phyloP scores from a whole-genome alignment of 148 eudicot genomes.

The Beta vulgaris region DNA sequence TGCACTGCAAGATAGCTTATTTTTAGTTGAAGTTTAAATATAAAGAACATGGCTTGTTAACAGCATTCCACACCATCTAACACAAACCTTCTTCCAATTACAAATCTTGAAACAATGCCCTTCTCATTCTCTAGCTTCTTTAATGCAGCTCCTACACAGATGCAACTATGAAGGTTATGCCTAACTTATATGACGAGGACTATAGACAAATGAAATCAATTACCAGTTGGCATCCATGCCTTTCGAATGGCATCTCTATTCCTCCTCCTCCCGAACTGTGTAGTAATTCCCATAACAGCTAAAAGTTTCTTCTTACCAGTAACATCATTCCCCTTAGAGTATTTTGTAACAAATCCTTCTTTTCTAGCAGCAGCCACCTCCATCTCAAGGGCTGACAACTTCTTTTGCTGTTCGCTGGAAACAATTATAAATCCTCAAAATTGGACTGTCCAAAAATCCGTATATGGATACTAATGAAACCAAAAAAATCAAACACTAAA shows the following conservation, averaged over 20 bases:
- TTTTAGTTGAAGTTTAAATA: conserved; percentile 18
- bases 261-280: conserved; percentile 69
- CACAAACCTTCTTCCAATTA: conserved; percentile 80
- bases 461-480: background rate
- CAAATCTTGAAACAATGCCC: conserved; percentile 83
- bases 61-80: conserved; percentile 10
- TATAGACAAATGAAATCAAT: background rate
- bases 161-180: conserved; percentile 1
- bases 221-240: conserved; percentile 94
- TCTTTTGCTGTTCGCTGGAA: conserved; percentile 75
- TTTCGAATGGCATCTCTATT: conserved; percentile 84
- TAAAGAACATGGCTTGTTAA: background rate
- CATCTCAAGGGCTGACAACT: conserved; percentile 70
- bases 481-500: background rate
- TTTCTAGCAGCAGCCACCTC: conserved; percentile 72
- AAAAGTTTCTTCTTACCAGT: conserved; percentile 51
- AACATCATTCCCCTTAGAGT: conserved; percentile 39
- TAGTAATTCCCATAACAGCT: conserved; percentile 69
- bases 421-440: conserved; percentile 9
- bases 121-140: conserved; percentile 60
- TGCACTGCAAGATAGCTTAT: conserved; percentile 48
- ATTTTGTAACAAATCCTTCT: conserved; percentile 57
- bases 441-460: background rate
- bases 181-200: background rate
- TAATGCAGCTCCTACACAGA: conserved; percentile 52